Evolutionary conservation across 306 rosid species (phyloP), one percentile per base, ranked within the genome.

Genomic region (Quercus wislizeni): DNA sequence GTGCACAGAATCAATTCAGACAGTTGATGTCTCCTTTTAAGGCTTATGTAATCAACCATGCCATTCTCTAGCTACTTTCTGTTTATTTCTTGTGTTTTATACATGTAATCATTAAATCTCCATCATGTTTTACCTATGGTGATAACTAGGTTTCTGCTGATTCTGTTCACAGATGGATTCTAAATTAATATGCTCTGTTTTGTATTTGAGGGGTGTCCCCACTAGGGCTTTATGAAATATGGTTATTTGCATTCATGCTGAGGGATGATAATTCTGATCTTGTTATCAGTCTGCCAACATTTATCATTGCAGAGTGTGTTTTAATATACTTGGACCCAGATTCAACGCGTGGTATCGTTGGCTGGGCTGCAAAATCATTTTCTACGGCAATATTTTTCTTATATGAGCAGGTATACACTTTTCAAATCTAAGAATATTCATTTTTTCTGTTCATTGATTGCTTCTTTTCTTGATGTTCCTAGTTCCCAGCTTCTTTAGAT

Each of bases 271-370:
- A 67, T 88, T 89, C 97, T 93, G 87, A 88, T 90, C 75, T 87
- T 89, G 75, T 82, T 89, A 89, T 89, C 98, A 95, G 99, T 82
- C 91, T 93, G 97, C 99, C 99, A n/a, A 93, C 99, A 82, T 93
- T 95, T 85, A 89, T 95, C 91, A 91, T 95, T 87, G 97, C 99
- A 93, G 99, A 95, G 83, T 93, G 98, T 86, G 99, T 95, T 88
- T 89, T 95, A 88, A 93, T 95, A 85, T 95, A 95, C 89, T 64
- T 95, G 89, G 96, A 91, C 85, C 98, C 97, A 78, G 96, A 95
- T 86, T 95, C 98, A 73, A 91, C 88, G 80, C 87, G 80, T 23
- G 62, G 81, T 28, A 76, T 95, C 49, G 97, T 91, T 86, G 90
- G 91, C 77, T 95, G 98, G 99, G 97, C 98, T 75, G 82, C 96